phyloP scores from a whole-genome alignment of 129 eudicot genomes.

The Tagetes patula region DNA sequence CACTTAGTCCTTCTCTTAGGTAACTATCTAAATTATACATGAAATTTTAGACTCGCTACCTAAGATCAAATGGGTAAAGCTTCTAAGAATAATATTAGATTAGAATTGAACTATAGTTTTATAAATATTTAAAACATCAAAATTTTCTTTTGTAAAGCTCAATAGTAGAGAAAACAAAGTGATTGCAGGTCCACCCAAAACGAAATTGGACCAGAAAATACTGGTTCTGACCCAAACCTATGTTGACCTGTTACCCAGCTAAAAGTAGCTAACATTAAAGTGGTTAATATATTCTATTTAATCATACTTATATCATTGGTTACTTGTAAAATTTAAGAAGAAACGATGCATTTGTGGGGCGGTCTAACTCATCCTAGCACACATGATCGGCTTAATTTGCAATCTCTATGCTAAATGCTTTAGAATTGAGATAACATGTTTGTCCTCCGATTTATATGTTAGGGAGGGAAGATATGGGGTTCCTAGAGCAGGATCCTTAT shows the following conservation, averaged over 20 bases:
- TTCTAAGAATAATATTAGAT: not conserved
- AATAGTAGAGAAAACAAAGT: not conserved
- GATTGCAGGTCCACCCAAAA: not conserved
- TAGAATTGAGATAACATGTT: not conserved
- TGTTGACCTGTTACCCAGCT: not conserved
- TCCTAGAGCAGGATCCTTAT: conserved; percentile 62
- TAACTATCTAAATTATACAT: conserved; percentile 24
- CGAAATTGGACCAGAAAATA: not conserved
- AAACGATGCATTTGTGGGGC: not conserved
- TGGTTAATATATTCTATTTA: not conserved
- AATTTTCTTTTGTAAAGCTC: not conserved
- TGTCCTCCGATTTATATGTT: conserved; percentile 15
- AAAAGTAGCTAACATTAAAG: not conserved
- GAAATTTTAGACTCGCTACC: not conserved
- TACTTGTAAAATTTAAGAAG: not conserved
- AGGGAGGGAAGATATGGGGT: conserved; percentile 76
- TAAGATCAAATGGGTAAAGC: not conserved
- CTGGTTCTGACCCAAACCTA: not conserved
- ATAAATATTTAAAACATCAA: not conserved
- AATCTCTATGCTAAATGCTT: not conserved
- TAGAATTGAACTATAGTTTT: not conserved
- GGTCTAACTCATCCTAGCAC: not conserved
- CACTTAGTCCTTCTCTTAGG: conserved; percentile 59
- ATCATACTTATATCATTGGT: not conserved
- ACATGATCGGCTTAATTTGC: not conserved